phyloP scores from a whole-genome alignment of 441 rosid species.

The Mallotus japonicus region DNA sequence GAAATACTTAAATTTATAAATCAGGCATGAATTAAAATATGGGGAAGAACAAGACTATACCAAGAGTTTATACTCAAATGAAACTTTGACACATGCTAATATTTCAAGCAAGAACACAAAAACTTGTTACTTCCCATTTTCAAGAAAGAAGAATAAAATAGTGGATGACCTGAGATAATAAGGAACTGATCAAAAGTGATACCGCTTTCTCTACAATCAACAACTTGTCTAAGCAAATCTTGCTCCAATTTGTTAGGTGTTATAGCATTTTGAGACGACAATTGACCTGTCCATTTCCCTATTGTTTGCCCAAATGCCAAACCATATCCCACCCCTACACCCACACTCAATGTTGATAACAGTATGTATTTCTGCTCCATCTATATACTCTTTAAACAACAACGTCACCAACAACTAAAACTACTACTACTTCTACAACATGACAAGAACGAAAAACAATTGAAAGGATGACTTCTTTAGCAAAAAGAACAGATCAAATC shows the following conservation, averaged over 20 bases:
- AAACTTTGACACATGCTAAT: no score
- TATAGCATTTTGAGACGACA: conserved; percentile 27
- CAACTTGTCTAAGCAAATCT: conserved; percentile 53
- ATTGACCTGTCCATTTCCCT: conserved; percentile 45
- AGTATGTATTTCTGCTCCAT: conserved; percentile 71
- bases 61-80: no score
- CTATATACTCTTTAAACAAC: background rate
- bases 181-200: conserved; percentile 70
- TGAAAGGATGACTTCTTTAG: background rate
- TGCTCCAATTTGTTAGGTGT: conserved; percentile 52
- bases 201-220: conserved; percentile 62
- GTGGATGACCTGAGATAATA: no score
- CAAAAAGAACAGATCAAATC: background rate
- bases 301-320: conserved; percentile 60
- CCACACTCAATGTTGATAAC: conserved; percentile 62
- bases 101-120: no score
- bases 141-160: no score
- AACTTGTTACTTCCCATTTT: no score
- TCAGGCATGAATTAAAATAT: no score
- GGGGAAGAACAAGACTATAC: no score
- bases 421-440: background rate
- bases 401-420: background rate
- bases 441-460: background rate
- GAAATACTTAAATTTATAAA: no score
- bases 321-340: conserved; percentile 64